Base-by-base conservation (phyloP, 768 basidiomycete genomes). In the Strobilomyces confusus region DNA sequence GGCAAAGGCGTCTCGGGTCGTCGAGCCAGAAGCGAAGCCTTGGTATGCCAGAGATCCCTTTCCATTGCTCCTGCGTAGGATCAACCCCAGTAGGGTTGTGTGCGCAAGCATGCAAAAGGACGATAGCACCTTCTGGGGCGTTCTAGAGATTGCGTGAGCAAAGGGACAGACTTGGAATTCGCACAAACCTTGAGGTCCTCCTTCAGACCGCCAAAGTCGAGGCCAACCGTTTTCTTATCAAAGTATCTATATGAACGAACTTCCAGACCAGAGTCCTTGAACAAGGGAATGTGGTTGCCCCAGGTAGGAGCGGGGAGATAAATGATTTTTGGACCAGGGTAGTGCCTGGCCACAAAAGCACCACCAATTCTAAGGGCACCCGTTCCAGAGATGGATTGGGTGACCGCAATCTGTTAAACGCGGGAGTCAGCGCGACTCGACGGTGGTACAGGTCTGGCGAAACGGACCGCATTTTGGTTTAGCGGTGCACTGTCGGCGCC, bases 1-100 rank as follows among this genome's bases (percentile, higher is more conserved):
- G 30, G 95, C 93, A 71, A 92, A 95, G 12, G 95, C 97, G 66
- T 99, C 97, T 51, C 84, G 85, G 59, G 85, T 70, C 59, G 92
- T 93, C 48, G 86, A 85, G 47, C 97, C 97, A 22, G 95, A 97
- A 33, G 97, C 95, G 70, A 99, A 99, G 48, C 97, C 97, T 73
- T 97, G 93, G 77, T 99, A 99, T 15, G 97, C 95, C 94, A 40
- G 90, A 92, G 57, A 99, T 84, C 69, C 90, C 82, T 56, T 78
- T 80, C 97, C 97, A 99, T 75, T 99, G 94, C 46, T 84, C 86
- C 20, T 79, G 82, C 11, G 95, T 97, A 29, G 93, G 95, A 74
- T 99, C 97, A 60, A 98, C 82, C 57, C 97, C 95, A 34, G 93
- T 95, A n/a, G 95, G 95, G 74, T 99, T 99, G 80, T 98, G 93